Conservation (phyloP, 768 basidiomycete species). For the Mycena epipterygia region DNA sequence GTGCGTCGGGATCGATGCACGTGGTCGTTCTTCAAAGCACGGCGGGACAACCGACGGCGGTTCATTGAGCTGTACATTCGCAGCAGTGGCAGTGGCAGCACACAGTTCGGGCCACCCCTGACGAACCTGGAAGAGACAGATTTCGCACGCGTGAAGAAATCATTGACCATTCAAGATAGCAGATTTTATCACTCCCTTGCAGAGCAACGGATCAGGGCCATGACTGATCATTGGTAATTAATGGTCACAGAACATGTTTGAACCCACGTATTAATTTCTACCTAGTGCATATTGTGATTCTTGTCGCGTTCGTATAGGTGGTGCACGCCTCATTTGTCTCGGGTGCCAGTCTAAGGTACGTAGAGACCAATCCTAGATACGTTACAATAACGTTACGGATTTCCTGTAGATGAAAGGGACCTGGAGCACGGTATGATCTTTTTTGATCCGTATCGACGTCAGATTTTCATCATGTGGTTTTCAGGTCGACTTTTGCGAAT, state of each 20-base stretch:
- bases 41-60: too few relatives aligned
- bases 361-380: not conserved
- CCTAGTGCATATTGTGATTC: conserved; percentile 38
- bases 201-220: conserved; percentile 33
- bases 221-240: conserved; percentile 37
- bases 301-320: conserved; percentile 43
- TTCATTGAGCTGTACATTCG: conserved; percentile 43
- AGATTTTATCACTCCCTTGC: too few relatives aligned
- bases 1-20: conserved; percentile 41
- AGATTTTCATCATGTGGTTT: too few relatives aligned
- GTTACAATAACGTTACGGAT: not conserved
- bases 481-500: too few relatives aligned
- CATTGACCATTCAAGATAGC: too few relatives aligned
- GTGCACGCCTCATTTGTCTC: conserved; percentile 46
- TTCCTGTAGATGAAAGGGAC: conserved; percentile 14
- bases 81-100: too few relatives aligned
- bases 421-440: too few relatives aligned
- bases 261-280: not conserved
- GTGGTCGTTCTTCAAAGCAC: conserved; percentile 47
- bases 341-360: conserved; percentile 43
- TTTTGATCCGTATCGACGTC: too few relatives aligned
- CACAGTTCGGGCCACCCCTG: conserved; percentile 36
- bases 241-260: too few relatives aligned
- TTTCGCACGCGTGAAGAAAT: too few relatives aligned
- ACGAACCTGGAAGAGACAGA: conserved; percentile 22